phyloP scores from a whole-genome alignment of 2,329 filamentous ascomycete species.

The Plenodomus biglobosus region DNA sequence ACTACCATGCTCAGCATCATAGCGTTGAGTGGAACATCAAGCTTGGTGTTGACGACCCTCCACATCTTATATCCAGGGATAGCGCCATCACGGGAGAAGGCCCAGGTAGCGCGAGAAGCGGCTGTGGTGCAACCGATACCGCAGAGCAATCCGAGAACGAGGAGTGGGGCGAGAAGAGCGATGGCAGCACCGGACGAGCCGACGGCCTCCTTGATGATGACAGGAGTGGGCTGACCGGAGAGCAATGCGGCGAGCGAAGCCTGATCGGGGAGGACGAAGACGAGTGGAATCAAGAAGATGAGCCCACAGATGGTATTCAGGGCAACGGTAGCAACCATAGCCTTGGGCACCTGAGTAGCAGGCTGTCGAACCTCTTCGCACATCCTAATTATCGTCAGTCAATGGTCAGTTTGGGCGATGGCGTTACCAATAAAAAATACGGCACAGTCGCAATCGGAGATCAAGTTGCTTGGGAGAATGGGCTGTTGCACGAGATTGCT shows the following conservation, averaged over 20 bases:
- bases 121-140: slow-evolving; percentile 71
- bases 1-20: slow-evolving; percentile 72
- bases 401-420: slow-evolving; percentile 9
- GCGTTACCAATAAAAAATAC: slow-evolving; percentile 19
- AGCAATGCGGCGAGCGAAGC: slow-evolving; percentile 55
- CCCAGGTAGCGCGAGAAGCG: slow-evolving; percentile 67
- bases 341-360: slow-evolving; percentile 68
- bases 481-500: slow-evolving; percentile 21
- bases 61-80: slow-evolving; percentile 64
- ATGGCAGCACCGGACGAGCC: slow-evolving; percentile 64
- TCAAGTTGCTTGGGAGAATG: slow-evolving; percentile 9
- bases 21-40: slow-evolving; percentile 68
- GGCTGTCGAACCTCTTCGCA: slow-evolving; percentile 71
- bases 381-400: slow-evolving; percentile 56
- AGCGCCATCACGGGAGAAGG: slow-evolving; percentile 70
- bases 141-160: slow-evolving; percentile 67
- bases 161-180: slow-evolving; percentile 63
- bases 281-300: slow-evolving; percentile 67
- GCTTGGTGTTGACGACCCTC: slow-evolving; percentile 61
- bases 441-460: slow-evolving; percentile 21
- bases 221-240: slow-evolving; percentile 64
- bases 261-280: slow-evolving; percentile 69
- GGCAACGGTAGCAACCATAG: slow-evolving; percentile 67
- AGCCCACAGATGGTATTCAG: slow-evolving; percentile 69
- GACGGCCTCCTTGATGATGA: slow-evolving; percentile 64